These are phyloP conservation scores for Diophrys sp. DNA, from an alignment of 73 alveolate genomes.

Conservation along the genomic window DNA sequence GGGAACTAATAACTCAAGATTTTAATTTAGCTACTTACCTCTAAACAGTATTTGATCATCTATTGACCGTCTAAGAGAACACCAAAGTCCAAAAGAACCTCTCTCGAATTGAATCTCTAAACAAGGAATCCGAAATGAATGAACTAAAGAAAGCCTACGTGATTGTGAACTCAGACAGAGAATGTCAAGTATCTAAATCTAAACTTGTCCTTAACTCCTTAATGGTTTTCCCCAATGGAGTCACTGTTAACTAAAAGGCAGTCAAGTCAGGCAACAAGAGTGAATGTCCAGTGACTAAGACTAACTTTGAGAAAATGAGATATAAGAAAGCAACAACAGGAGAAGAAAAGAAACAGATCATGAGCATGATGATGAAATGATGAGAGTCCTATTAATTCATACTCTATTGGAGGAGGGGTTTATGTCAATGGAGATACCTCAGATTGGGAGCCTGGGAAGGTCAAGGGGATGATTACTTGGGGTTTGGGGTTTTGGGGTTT, in stretches of 20 bases:
- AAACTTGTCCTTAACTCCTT: conserved; percentile 20
- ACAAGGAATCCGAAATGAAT: conserved; percentile 21
- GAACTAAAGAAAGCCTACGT: conserved; percentile 39
- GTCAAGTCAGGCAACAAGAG: conserved; percentile 19
- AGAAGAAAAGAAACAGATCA: too few relatives aligned
- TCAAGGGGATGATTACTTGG: too few relatives aligned
- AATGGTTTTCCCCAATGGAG: conserved; percentile 48
- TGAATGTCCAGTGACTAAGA: conserved; percentile 42
- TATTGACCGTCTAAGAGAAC: conserved; percentile 47
- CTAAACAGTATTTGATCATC: conserved; percentile 32
- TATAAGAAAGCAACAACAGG: neutral
- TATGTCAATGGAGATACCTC: conserved; percentile 20
- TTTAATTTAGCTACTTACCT: conserved; percentile 23
- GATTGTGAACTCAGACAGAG: conserved; percentile 26
- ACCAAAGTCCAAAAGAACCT: conserved; percentile 40
- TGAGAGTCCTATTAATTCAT: conserved; percentile 28
- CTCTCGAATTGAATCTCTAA: conserved; percentile 39
- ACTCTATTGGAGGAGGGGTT: conserved; percentile 41
- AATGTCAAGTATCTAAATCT: conserved; percentile 36
- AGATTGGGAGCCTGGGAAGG: conserved; percentile 32
- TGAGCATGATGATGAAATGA: too few relatives aligned
- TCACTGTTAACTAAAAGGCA: conserved; percentile 26
- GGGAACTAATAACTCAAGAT: conserved; percentile 33
- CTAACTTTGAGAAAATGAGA: conserved; percentile 15
- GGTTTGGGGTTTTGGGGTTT: too few relatives aligned